These are phyloP conservation scores for Suillus subalutaceus DNA, from an alignment of 768 basidiomycete genomes.

Conservation along the genomic window DNA sequence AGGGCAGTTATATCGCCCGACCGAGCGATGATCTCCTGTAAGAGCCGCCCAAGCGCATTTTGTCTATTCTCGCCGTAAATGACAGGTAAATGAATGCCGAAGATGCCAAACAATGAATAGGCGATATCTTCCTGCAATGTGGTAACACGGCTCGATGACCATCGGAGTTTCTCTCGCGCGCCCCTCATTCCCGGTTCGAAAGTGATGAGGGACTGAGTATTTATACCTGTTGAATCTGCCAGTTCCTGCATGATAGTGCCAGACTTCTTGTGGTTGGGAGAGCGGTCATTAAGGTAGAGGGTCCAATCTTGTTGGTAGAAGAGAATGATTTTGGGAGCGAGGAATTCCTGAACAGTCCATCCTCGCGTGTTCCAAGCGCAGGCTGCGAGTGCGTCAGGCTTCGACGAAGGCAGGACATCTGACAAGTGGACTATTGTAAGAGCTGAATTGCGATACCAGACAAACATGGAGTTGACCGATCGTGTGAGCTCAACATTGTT, in stretches of 20 bases:
- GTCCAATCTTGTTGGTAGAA: slow-evolving; percentile 31
- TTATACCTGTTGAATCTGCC: neutral
- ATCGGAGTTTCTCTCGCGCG: neutral
- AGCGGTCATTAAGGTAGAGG: neutral
- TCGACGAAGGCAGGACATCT: slow-evolving; percentile 19
- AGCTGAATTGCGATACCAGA: slow-evolving; percentile 29
- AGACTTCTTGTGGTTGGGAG: neutral
- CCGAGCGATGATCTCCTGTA: neutral
- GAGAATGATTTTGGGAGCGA: slow-evolving; percentile 25
- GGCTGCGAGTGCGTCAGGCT: slow-evolving; percentile 16
- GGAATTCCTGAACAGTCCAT: slow-evolving; percentile 31
- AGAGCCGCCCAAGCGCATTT: neutral
- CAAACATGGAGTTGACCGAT: slow-evolving; percentile 35
- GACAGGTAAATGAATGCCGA: neutral
- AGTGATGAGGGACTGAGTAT: neutral
- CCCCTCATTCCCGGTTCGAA: neutral
- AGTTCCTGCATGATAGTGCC: neutral
- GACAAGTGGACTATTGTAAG: slow-evolving; percentile 29
- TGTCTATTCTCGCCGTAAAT: neutral
- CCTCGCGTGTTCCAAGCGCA: slow-evolving; percentile 30
- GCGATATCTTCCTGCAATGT: neutral
- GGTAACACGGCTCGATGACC: neutral
- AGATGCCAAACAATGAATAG: neutral
- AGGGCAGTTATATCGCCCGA: slow-evolving; percentile 2
- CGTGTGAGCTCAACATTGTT: slow-evolving; percentile 32